Base-by-base conservation (phyloP, 2,329 filamentous ascomycete species). In the Arthrocladium fulminans region DNA sequence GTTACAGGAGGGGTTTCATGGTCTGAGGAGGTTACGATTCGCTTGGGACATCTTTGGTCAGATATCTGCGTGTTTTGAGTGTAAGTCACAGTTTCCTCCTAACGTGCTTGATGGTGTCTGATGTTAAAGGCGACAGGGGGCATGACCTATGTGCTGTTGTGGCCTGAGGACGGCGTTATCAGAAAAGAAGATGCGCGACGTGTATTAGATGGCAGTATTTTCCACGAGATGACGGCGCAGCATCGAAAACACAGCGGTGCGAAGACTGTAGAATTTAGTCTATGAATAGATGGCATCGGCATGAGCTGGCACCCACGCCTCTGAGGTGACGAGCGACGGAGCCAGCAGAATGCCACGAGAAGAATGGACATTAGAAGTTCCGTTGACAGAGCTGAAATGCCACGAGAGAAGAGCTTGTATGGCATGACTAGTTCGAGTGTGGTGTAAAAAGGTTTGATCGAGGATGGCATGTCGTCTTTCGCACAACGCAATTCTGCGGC, bases 11-110 rank as follows among this genome's bases (percentile, higher is more conserved):
- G 50, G 72, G 19, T 55, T 60, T 15, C 58, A 60, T 15, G 54
- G 67, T 53, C 58, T 67, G 50, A 64, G 63, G 44, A 68, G 67
- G 2, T 65, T 72, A 57, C 55, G 68, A 27, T 56, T 66, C 50
- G 51, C 59, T 3, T 58, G 57, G 24, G 71, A 74, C 61, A 62
- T 65, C 2, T 70, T 72, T 53, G 71, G 72, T 1, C 70, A 66
- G 68, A 64, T 60, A 27, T 71, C 68, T 1, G 63, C 65, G 0
- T 54, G 68, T 15, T 66, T 74, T 30, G 72, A 75, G 54, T 74
- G 67, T 52, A 38, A 39, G 51, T 46, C 13, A 2, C 25, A 4
- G 12, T 23, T 25, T 19, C 5, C 20, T 39, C n/a, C 27, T 25
- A 9, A 43, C 22, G 12, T 23, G 38, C n/a, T 10, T 32, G 13